Evolutionary conservation across 1,284 basidiomycete genomes (phyloP), one percentile per base, ranked within the genome.

Genomic region (Hymenochaete sp.): DNA sequence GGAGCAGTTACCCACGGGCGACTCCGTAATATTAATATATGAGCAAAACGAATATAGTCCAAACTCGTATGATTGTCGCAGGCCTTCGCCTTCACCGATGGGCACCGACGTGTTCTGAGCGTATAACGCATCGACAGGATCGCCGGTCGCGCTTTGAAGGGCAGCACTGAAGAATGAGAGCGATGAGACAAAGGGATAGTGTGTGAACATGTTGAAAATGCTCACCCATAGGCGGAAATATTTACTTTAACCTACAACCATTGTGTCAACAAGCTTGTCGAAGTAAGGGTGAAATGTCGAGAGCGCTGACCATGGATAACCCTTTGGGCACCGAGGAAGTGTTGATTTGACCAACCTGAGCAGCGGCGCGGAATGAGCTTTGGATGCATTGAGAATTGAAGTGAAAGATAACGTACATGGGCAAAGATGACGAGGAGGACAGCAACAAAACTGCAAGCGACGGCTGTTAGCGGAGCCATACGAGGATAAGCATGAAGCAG

Each of bases 331-430:
- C 77, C 27, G 67, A 69, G 16, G 79, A 77, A 37, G 81, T 82
- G 60, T 79, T 87, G 58, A 81, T 86, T 73, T 88, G 85, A 45
- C 81, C 84, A 48, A 88, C 75, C 86, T 89, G 33, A 53, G 52
- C 13, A 56, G 41, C 41, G 45, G 47, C 41, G 39, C 45, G 49
- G 44, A 53, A 42, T 45, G 32, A 27, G 19, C 13, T 36, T 28
- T 3, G n/a, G 32, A 27, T 4, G 28, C 33, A 47, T 42, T 38
- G 36, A 51, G 39, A 55, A 27, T 40, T 36, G 22, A 2, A 37
- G 6, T 8, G 26, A n/a, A 44, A 33, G 22, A 49, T 47, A 40
- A 63, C 78, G 53, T 59, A 83, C 84, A 72, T 88, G 82, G 54
- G 77, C 75, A 63, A 88, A 86, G 52, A 88, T 84, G 58, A 88